Evolutionary conservation across 2,329 filamentous ascomycete genomes (phyloP).

Genomic region (Fusarium cyanostomum): DNA sequence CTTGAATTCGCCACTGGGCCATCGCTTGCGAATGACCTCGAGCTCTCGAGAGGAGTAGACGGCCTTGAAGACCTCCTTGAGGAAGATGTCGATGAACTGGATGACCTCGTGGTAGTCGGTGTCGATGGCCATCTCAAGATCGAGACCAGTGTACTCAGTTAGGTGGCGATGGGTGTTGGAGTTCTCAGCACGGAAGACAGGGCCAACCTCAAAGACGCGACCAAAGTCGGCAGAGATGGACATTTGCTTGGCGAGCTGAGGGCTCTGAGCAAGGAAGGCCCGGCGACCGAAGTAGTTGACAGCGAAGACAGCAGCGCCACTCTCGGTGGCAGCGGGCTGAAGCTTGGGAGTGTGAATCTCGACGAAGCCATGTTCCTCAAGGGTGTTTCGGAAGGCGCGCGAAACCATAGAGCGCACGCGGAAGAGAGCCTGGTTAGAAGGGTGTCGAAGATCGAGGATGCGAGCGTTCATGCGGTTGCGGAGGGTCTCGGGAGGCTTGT

Average conservation of each 20-base stretch:
- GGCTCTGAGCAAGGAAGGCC: constrained; percentile 90
- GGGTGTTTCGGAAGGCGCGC: constrained; percentile 78
- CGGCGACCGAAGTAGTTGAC: constrained; percentile 89
- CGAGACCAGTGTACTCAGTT: constrained; percentile 93
- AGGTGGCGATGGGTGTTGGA: constrained; percentile 94
- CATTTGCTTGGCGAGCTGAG: constrained; percentile 94
- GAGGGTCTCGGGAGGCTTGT: constrained; percentile 70
- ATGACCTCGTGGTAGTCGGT: constrained; percentile 91
- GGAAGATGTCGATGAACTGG: constrained; percentile 77
- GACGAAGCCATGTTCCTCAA: constrained; percentile 82
- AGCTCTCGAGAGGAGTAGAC: constrained; percentile 70
- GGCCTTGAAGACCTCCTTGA: constrained; percentile 74
- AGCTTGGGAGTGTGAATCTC: constrained; percentile 96
- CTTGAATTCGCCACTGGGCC: constrained; percentile 85
- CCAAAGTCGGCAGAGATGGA: constrained; percentile 88
- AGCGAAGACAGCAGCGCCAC: constrained; percentile 89
- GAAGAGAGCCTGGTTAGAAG: constrained; percentile 87
- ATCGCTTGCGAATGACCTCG: constrained; percentile 81
- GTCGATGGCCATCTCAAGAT: constrained; percentile 92
- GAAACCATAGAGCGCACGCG: constrained; percentile 84
- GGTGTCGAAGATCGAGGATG: constrained; percentile 85
- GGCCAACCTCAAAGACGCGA: constrained; percentile 78
- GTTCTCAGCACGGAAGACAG: constrained; percentile 91
- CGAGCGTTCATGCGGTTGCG: constrained; percentile 80
- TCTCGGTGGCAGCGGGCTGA: constrained; percentile 89